Base-by-base conservation (phyloP, 371 early-diverging fungal genomes). In the Sanchytrium tribonematis region DNA sequence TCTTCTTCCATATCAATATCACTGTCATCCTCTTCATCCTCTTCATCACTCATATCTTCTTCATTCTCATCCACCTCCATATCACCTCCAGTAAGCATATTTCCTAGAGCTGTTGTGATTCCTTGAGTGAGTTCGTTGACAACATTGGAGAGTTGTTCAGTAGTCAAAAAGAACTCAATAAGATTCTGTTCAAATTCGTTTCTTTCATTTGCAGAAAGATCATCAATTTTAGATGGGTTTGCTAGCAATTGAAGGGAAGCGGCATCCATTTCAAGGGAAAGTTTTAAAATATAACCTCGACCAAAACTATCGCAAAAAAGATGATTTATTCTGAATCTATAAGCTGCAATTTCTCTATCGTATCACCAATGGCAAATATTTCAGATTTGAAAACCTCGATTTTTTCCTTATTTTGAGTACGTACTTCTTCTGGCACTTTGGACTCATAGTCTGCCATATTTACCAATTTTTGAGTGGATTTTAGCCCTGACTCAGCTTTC, bases 391-490 rank as follows among this genome's bases (percentile, higher is more conserved):
- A 67, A 12, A n/a, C 12, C 2, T 67, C 27, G 28, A 67, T 67
- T 28, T 67, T 67, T 28, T 67, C 29, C 28, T 67, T 17, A 28
- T 83, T 87, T 70, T 72, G 71, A 1, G 77, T 83, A n/a, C 83
- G 83, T 5, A 87, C 81, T 67, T 84, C 83, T 16, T 71, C 73
- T 69, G 79, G 80, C 65, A 88, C 85, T 71, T 82, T 83, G 32
- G 69, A 74, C 72, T 76, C 73, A 73, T 89, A 89, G 30, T 82
- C 85, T 2, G 82, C 75, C n/a, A 79, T 77, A 70, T 74, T 69
- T 31, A 77, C 83, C 75, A 83, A 84, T 74, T 83, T 81, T 32
- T 71, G 66, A 31, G 82, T 74, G n/a, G 75, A 78, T 16, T 78
- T 78, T 69, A 76, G 73, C 17, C 77, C 73, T 71, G 82, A 80